Evolutionary conservation across 768 basidiomycete genomes (phyloP).

Genomic region (Exidia glandulosa): DNA sequence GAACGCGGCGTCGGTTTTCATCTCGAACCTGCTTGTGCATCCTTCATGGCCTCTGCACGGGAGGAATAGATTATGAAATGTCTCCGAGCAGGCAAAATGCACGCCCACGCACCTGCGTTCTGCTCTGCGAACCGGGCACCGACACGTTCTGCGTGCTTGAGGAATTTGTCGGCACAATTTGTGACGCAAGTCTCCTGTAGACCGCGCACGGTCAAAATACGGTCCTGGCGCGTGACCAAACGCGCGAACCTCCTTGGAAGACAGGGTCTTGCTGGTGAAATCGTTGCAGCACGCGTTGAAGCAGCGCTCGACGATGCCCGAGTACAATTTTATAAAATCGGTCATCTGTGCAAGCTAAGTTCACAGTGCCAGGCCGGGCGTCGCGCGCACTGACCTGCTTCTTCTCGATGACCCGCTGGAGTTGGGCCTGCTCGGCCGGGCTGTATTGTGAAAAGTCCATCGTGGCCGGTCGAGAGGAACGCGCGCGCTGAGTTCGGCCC

Average conservation of each 20-base stretch:
- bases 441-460: constrained; percentile 94
- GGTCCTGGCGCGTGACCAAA: neutral
- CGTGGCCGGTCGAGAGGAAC: neutral
- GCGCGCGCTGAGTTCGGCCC: neutral
- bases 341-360: constrained; percentile 61
- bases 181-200: constrained; percentile 87
- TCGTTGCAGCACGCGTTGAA: constrained; percentile 94
- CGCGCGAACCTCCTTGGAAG: constrained; percentile 72
- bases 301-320: constrained; percentile 88
- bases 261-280: constrained; percentile 90
- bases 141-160: constrained; percentile 91
- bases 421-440: constrained; percentile 87
- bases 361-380: neutral
- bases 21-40: constrained; percentile 24
- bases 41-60: constrained; percentile 30
- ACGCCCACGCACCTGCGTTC: constrained; percentile 79
- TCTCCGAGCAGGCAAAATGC: no score
- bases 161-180: constrained; percentile 95
- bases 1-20: neutral
- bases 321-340: constrained; percentile 94
- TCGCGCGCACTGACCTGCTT: constrained; percentile 58
- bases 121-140: constrained; percentile 86
- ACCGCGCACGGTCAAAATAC: constrained; percentile 2
- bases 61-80: neutral
- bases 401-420: constrained; percentile 90